These are phyloP conservation scores for Trametes maxima DNA, from an alignment of 768 basidiomycete genomes.

Conservation along the genomic window DNA sequence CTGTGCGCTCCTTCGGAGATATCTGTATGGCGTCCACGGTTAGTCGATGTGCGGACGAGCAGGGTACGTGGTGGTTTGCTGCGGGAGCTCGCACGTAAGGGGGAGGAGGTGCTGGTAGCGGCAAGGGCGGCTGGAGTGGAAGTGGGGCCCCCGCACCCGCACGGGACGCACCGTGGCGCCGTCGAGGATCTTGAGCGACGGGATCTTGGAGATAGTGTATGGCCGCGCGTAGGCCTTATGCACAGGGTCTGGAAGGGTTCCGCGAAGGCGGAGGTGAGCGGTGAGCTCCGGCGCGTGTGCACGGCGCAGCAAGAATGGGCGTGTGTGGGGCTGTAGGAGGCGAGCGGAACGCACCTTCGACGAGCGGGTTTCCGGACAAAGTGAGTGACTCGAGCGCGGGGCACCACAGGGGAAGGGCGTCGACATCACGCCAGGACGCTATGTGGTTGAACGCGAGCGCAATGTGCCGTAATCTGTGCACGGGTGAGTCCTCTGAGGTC, in stretches of 20 bases:
- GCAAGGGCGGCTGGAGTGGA: too few relatives aligned
- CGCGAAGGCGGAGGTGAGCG: neutral
- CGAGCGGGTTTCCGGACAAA: slow-evolving; percentile 64
- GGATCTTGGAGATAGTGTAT: slow-evolving; percentile 66
- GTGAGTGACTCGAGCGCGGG: slow-evolving; percentile 64
- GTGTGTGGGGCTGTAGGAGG: neutral
- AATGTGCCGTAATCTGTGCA: slow-evolving; percentile 54
- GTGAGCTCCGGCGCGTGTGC: neutral
- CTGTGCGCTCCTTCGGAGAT: slow-evolving; percentile 67
- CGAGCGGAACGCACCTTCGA: slow-evolving; percentile 45
- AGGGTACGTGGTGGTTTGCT: neutral
- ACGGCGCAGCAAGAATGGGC: neutral
- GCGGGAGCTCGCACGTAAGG: neutral
- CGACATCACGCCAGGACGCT: slow-evolving; percentile 60
- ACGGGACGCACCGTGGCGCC: slow-evolving; percentile 55
- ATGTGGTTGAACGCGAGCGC: slow-evolving; percentile 66
- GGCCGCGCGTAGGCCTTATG: slow-evolving; percentile 44
- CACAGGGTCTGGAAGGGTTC: slow-evolving; percentile 36
- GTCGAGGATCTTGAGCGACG: slow-evolving; percentile 64
- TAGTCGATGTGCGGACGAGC: neutral
- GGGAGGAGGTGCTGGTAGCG: too few relatives aligned
- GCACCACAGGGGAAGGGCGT: slow-evolving; percentile 68
- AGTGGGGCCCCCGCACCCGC: too few relatives aligned
- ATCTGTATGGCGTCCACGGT: slow-evolving; percentile 50
- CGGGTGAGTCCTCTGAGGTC: slow-evolving; percentile 4